A percentile compares a stretch with the other conserved stretches of the same genome.
These are phyloP conservation scores for Pythium guiyangense DNA, from an alignment of 352 stramenopile genomes.

Conservation along the genomic window DNA sequence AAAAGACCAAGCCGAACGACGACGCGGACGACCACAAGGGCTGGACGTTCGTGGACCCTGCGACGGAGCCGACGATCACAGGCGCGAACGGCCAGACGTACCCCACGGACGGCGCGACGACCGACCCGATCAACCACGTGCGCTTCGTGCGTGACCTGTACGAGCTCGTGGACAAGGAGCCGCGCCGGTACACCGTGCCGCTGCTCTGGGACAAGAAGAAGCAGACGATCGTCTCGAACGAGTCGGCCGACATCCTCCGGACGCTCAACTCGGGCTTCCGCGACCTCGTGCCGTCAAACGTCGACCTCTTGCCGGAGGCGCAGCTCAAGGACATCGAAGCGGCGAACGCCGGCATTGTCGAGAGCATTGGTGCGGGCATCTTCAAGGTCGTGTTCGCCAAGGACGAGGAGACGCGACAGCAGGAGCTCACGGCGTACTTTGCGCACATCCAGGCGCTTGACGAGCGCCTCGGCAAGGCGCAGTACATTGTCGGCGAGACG, in stretches of 20 bases:
- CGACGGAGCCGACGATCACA: constrained; percentile 1
- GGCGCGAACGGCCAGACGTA: constrained; percentile 16
- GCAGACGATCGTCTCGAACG: constrained; percentile 72
- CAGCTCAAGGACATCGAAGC: too few relatives aligned
- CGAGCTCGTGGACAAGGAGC: constrained; percentile 18
- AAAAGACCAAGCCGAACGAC: constrained; percentile 37
- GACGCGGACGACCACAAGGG: constrained; percentile 33
- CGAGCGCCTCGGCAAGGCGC: too few relatives aligned
- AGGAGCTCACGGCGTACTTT: too few relatives aligned
- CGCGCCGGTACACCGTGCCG: constrained; percentile 38
- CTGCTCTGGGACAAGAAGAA: constrained; percentile 68
- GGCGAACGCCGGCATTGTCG: too few relatives aligned
- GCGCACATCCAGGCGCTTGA: too few relatives aligned
- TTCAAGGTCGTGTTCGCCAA: too few relatives aligned
- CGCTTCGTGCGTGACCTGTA: constrained; percentile 35
- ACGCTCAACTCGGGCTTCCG: too few relatives aligned
- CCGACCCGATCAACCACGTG: constrained; percentile 21
- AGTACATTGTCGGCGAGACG: too few relatives aligned
- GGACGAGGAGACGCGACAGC: too few relatives aligned
- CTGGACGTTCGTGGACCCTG: constrained; percentile 30
- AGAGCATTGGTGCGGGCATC: too few relatives aligned
- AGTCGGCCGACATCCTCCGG: constrained; percentile 61
- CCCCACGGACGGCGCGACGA: constrained; percentile 14
- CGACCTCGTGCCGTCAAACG: too few relatives aligned
- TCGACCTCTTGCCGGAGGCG: too few relatives aligned